phyloP scores from a whole-genome alignment of 108 stramenopile genomes.

The Cyclotella kingstonii region DNA sequence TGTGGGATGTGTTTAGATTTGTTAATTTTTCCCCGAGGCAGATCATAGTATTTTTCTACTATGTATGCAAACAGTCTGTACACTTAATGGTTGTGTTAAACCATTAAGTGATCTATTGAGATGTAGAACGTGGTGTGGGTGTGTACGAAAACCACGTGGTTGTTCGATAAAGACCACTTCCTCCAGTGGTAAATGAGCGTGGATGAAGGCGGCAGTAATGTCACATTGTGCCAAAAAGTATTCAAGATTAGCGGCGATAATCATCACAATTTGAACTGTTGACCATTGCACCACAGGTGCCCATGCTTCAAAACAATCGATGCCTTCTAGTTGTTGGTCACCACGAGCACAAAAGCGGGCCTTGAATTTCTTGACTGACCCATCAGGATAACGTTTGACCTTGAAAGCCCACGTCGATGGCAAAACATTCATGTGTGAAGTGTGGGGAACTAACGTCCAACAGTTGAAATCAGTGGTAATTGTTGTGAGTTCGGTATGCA shows the following conservation, averaged over 20 bases:
- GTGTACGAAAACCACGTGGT: background rate
- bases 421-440: background rate
- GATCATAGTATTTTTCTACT: too few species aligned
- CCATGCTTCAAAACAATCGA: background rate
- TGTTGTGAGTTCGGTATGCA: background rate
- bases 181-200: background rate
- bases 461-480: background rate
- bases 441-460: background rate
- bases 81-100: background rate
- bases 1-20: too few species aligned
- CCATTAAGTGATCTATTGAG: background rate
- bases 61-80: too few species aligned
- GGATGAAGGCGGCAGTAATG: too few species aligned
- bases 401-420: constrained; percentile 5
- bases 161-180: background rate
- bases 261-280: background rate
- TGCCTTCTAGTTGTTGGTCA: too few species aligned
- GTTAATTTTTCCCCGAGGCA: too few species aligned
- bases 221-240: background rate
- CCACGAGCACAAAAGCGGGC: constrained; percentile 6
- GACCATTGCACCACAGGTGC: background rate
- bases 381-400: background rate
- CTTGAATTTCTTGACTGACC: background rate
- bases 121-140: background rate
- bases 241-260: background rate